Percentiles rank a stretch among this genome's conserved stretches.
phyloP scores from a whole-genome alignment of 352 stramenopile genomes.

The Globisporangium nagaii region DNA sequence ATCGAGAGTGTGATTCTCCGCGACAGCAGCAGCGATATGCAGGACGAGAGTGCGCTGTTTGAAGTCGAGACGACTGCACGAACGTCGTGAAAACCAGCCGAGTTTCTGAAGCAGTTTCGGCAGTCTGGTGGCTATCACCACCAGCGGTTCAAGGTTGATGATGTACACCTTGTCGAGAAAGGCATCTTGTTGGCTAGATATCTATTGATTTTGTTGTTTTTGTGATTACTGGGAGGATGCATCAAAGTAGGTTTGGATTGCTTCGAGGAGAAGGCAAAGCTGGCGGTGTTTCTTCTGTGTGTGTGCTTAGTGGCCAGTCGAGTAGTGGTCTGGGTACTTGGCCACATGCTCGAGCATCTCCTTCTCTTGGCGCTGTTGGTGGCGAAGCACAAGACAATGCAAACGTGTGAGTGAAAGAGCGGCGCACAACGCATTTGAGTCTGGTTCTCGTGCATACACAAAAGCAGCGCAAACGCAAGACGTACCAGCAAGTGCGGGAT shows the following conservation, averaged over 20 bases:
- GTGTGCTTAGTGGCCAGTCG: constrained; percentile 33
- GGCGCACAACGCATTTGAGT: too few species aligned
- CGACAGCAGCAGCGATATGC: background rate
- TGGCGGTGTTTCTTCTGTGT: too few species aligned
- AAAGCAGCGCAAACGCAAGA: background rate
- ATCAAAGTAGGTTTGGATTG: too few species aligned
- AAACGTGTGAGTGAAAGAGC: background rate
- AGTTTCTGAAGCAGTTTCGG: background rate
- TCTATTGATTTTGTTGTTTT: constrained; percentile 4
- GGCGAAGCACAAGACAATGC: background rate
- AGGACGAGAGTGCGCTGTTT: constrained; percentile 3
- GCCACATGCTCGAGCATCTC: constrained; percentile 88
- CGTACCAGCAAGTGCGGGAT: constrained; percentile 86
- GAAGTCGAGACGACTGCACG: constrained; percentile 20
- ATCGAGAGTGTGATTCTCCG: constrained; percentile 27
- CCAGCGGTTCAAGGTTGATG: too few species aligned
- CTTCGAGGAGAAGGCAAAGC: too few species aligned
- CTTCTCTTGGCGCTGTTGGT: constrained; percentile 85
- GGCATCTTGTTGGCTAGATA: background rate
- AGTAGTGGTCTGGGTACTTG: constrained; percentile 93
- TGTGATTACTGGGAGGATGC: too few species aligned
- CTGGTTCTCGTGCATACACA: too few species aligned
- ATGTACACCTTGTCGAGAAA: too few species aligned
- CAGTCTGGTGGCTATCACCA: background rate
- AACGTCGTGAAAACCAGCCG: background rate